phyloP scores from a whole-genome alignment of 2,329 filamentous ascomycete species.

The Nemania diffusa region DNA sequence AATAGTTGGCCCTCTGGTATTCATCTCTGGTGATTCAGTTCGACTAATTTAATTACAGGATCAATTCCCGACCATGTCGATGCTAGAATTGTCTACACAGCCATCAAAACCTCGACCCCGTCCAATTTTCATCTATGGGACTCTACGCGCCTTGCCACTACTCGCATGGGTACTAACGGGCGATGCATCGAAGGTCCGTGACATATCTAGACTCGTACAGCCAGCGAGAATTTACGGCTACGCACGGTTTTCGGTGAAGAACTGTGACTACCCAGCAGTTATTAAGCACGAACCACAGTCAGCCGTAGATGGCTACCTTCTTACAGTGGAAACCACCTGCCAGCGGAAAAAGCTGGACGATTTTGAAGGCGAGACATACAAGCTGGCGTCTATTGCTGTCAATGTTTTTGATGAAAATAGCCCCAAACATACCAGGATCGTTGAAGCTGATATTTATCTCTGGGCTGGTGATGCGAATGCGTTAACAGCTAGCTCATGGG shows the following conservation, averaged over 20 bases:
- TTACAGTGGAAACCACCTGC: conserved; percentile 39
- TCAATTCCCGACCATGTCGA: too few relatives aligned
- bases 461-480: conserved; percentile 41
- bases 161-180: conserved; percentile 48
- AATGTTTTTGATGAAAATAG: conserved; percentile 27
- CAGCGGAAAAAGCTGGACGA: conserved; percentile 50
- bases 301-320: conserved; percentile 43
- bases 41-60: too few relatives aligned
- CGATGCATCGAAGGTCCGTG: conserved; percentile 39
- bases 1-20: too few relatives aligned
- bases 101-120: conserved; percentile 22
- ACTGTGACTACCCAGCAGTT: conserved; percentile 45
- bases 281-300: conserved; percentile 31
- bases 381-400: conserved; percentile 30
- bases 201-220: conserved; percentile 23
- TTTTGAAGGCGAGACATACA: conserved; percentile 46
- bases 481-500: conserved; percentile 41
- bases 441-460: conserved; percentile 49
- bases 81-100: too few relatives aligned
- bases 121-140: conserved; percentile 50
- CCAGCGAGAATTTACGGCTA: conserved; percentile 39
- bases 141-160: conserved; percentile 45
- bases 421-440: not conserved
- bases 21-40: too few relatives aligned
- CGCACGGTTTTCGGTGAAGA: conserved; percentile 34